Evolutionary conservation across 768 basidiomycete species (phyloP).

Genomic region (Leccinum disarticulatum): DNA sequence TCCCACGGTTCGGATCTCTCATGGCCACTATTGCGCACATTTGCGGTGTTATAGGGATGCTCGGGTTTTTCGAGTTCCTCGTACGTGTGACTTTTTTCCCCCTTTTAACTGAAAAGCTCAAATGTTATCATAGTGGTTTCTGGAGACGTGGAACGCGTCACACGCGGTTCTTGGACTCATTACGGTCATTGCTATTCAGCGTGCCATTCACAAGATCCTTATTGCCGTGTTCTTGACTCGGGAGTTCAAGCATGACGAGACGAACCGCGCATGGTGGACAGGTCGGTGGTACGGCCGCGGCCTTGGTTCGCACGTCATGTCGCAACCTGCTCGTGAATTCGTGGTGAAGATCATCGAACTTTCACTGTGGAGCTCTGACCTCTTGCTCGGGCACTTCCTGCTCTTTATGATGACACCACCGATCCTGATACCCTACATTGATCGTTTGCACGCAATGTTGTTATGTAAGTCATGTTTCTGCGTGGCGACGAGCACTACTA

Average conservation of each 20-base stretch:
- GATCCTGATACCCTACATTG: slow-evolving; percentile 86
- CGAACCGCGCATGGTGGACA: slow-evolving; percentile 99
- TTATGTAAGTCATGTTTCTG: slow-evolving; percentile 56
- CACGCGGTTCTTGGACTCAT: slow-evolving; percentile 95
- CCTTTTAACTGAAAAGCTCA: slow-evolving; percentile 10
- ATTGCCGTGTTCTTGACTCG: slow-evolving; percentile 94
- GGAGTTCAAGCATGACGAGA: slow-evolving; percentile 99
- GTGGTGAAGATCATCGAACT: slow-evolving; percentile 97
- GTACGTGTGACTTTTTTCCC: slow-evolving; percentile 44
- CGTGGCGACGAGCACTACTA: slow-evolving; percentile 10
- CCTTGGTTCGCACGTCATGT: slow-evolving; percentile 86
- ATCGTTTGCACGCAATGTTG: slow-evolving; percentile 86
- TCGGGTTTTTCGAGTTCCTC: slow-evolving; percentile 96
- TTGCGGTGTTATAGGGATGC: slow-evolving; percentile 78
- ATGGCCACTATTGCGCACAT: slow-evolving; percentile 91
- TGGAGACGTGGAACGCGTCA: slow-evolving; percentile 87
- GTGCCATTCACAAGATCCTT: slow-evolving; percentile 89
- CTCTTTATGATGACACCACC: slow-evolving; percentile 91
- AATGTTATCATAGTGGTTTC: slow-evolving; percentile 71
- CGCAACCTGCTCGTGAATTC: slow-evolving; percentile 97
- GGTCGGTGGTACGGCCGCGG: slow-evolving; percentile 96
- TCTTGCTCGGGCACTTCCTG: slow-evolving; percentile 82
- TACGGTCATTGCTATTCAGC: slow-evolving; percentile 87
- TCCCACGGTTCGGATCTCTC: slow-evolving; percentile 86
- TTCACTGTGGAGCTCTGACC: slow-evolving; percentile 93